Base-by-base conservation (phyloP, 2,329 filamentous ascomycete species). In the Colletotrichum sojae region DNA sequence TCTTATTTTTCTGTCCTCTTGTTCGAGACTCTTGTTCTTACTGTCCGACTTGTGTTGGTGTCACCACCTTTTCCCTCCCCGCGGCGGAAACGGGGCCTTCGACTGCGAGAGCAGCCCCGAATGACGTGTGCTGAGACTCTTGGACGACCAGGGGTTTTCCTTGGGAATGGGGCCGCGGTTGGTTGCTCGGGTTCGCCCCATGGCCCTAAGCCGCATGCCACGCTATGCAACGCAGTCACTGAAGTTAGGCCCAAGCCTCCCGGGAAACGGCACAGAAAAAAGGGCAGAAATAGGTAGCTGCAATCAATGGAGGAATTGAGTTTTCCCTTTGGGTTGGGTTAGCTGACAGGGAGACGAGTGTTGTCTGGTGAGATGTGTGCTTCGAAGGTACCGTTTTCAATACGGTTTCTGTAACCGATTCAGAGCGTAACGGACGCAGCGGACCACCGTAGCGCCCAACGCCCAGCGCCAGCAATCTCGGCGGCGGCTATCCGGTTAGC, bases 401-500 rank as follows among this genome's bases (percentile, higher is more conserved):
- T 36, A 36, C 31, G 31, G 31, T 36, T 31, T 12, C 31, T 9
- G 10, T 36, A 36, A 36, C 31, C 8, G 31, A 36, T 8, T 36
- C 31, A 36, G 31, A 3, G 31, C n/a, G n/a, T n/a, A 8, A 36
- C 31, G 31, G 31, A 8, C 8, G 22, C 22, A 4, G 22, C 22
- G 27, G 27, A 2, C 27, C 2, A 36, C 31, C 31, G 31, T 36
- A 36, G 31, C 31, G 31, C 31, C 31, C 31, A 36, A 36, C 31
- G 31, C 31, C 31, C 31, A 18, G 45, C 45, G 25, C 49, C n/a
- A 27, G 8, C 40, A 20, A 13, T 46, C 62, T 69, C 63, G 67
- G 67, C 56, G 56, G 56, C 62, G 67, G 62, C 36, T 67, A 67
- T 67, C 63, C 67, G 67, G 67, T 67, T 56, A 69, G 45, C 67